Base-by-base conservation (phyloP, 129 eudicot species). In the Helianthus tuberosus region DNA sequence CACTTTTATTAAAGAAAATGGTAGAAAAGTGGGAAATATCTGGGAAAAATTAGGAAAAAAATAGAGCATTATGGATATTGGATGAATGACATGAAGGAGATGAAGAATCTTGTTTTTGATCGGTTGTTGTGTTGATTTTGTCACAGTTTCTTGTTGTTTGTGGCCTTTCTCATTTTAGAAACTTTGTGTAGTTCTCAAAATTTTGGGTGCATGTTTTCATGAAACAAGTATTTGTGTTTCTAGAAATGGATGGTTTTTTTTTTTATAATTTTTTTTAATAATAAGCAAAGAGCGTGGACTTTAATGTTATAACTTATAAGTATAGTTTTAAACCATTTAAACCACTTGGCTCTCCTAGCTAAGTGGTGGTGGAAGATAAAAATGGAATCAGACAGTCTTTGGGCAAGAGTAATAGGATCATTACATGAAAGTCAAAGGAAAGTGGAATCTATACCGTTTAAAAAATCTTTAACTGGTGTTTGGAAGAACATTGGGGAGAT, bases 111-210 rank as follows among this genome's bases (percentile, higher is more conserved):
- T 68, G 41, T 12, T 76, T 53, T 71, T 78, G 77, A 78, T 78
- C 35, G 23, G 12, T 71, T 71, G 54, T 54, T 68, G 44, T 64
- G 67, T 52, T 71, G 58, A 67, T 64, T 53, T 72, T 64, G 53
- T 41, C 60, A 39, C 5, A 54, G 11, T 32, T 53, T 64, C 64
- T 79, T 79, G 74, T 41, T 29, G 35, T 72, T 79, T 64, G 73
- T 72, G 78, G 69, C 65, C 61, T 72, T 72, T 79, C 78, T 64
- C 5, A 11, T 64, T 79, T 72, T 79, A 72, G 82, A 72, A 71
- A 72, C 8, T 25, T 51, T 6, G 48, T 35, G 12, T 54, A 72
- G 23, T 20, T 54, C 13, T 54, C 64, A 1, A 13, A 77, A 61
- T 60, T 63, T 38, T 35, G 68, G 82, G 74, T 77, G 66, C 25